phyloP scores from a whole-genome alignment of 805 yeast genomes.

The Clavispora carvajalis region DNA sequence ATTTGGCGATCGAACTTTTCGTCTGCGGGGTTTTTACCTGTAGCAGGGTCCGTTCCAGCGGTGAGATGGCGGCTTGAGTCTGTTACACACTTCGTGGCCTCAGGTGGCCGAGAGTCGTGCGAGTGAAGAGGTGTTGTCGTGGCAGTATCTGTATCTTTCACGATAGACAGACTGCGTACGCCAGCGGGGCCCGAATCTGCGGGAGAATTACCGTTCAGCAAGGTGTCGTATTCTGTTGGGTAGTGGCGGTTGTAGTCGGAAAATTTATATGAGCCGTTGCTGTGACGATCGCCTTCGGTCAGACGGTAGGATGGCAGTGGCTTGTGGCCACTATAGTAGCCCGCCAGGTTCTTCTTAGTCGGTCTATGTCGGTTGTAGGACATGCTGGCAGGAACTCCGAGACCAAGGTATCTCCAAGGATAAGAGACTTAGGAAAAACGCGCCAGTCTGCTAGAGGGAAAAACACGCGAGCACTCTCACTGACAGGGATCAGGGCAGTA shows the following conservation, averaged over 20 bases:
- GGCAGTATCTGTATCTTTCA: not conserved
- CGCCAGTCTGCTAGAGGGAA: too few relatives aligned
- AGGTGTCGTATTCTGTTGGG: not conserved
- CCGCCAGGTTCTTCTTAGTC: not conserved
- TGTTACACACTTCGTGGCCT: not conserved
- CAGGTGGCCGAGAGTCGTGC: not conserved
- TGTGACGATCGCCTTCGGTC: not conserved
- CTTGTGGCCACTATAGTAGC: not conserved
- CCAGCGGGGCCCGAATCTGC: not conserved
- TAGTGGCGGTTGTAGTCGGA: not conserved
- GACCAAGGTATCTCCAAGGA: too few relatives aligned
- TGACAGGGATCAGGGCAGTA: too few relatives aligned
- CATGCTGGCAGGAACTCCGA: not conserved
- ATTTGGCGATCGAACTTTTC: conserved; percentile 23
- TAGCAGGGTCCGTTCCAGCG: conserved; percentile 28
- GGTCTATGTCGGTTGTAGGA: not conserved
- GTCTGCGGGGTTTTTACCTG: conserved; percentile 31
- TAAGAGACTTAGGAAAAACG: too few relatives aligned
- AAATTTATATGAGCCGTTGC: not conserved
- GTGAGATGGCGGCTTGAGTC: not conserved
- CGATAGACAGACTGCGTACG: not conserved
- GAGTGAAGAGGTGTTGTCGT: not conserved
- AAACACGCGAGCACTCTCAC: too few relatives aligned
- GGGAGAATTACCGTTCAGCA: not conserved
- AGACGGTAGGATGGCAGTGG: not conserved